Evolutionary conservation across 163 green algal species (phyloP), one percentile per base, ranked within the genome.

Genomic region (Chlorella variabilis): DNA sequence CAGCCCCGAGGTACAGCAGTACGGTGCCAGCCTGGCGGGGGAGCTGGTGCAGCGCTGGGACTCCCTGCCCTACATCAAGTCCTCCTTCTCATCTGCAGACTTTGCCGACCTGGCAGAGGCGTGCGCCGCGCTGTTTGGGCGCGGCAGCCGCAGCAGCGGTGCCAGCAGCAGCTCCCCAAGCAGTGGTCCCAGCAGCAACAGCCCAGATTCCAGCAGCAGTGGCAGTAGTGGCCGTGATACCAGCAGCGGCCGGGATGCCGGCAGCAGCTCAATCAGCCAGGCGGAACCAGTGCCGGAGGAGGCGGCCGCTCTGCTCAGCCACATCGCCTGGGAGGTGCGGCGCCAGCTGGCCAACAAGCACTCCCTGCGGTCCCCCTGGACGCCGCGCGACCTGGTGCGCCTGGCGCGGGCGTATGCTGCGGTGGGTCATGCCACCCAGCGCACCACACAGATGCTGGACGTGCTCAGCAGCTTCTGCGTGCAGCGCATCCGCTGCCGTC

Each of bases 291-390:
- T 31, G 45, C 29, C 17, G 4, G 38, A 29, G 29, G 13, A 2
- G 71, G 39, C 0, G 0, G 21, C 29, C 20, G 29, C 69, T 61
- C 75, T 92, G 42, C 71, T 89, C 42, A 85, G 91, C 23, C 73
- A 56, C 1, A 41, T 93, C 4, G 89, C 89, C 0, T 38, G 71
- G 20, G 85, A 91, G 71, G 85, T 92, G 59, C 86, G 85, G 54
- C 78, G 83, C 34, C 82, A 91, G 78, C 78, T 90, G 73, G 78
- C 81, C 68, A 93, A 93, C 87, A 87, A 88, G 63, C 77, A 86
- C 79, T 88, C 77, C 65, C 56, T 86, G 27, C 69, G 80, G 27
- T 42, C 71, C 1, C 38, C 88, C 51, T 93, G 91, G 71, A 62
- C 67, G 3, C 84, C 89, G 20, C 36, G 34, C 1, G 84, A 93